Evolutionary conservation across 371 early-diverging fungal species (phyloP).

Genomic region (Sporodiniella umbellata): DNA sequence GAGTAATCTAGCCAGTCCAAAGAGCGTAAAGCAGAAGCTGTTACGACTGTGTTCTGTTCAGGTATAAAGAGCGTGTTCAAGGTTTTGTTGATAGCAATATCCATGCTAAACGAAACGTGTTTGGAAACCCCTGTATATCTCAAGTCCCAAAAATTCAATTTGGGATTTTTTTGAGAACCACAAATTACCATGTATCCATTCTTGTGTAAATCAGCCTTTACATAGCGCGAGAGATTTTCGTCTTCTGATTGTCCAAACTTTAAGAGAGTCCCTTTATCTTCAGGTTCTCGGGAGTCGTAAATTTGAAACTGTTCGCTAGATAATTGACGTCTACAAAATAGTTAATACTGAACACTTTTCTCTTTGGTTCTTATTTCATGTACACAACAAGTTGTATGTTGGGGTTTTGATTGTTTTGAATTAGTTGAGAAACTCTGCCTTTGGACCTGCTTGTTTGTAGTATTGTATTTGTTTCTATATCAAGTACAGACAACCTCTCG

Average conservation of each 20-base stretch:
- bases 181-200: slow-evolving; percentile 39
- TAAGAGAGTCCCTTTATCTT: slow-evolving; percentile 14
- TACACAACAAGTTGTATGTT: slow-evolving; percentile 17
- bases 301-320: slow-evolving; percentile 28
- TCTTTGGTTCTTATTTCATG: background rate
- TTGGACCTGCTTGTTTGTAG: slow-evolving; percentile 1
- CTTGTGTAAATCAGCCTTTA: slow-evolving; percentile 35
- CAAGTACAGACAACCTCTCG: slow-evolving; percentile 19
- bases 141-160: slow-evolving; percentile 41
- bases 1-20: slow-evolving; percentile 36
- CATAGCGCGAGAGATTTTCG: slow-evolving; percentile 31
- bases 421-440: slow-evolving; percentile 9
- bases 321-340: background rate
- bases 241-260: slow-evolving; percentile 29
- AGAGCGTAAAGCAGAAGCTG: slow-evolving; percentile 19
- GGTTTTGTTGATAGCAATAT: slow-evolving; percentile 11
- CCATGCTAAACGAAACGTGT: slow-evolving; percentile 22
- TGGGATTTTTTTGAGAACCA: slow-evolving; percentile 23
- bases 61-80: slow-evolving; percentile 25
- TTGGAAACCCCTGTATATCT: slow-evolving; percentile 24
- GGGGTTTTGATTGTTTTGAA: slow-evolving; percentile 10
- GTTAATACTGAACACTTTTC: background rate
- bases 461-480: slow-evolving; percentile 9
- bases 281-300: slow-evolving; percentile 26
- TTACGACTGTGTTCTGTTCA: slow-evolving; percentile 17